A percentile compares a stretch with the other conserved stretches of the same genome.
Evolutionary conservation across 2,329 filamentous ascomycete species (phyloP).

Genomic region (Microsporum canis): DNA sequence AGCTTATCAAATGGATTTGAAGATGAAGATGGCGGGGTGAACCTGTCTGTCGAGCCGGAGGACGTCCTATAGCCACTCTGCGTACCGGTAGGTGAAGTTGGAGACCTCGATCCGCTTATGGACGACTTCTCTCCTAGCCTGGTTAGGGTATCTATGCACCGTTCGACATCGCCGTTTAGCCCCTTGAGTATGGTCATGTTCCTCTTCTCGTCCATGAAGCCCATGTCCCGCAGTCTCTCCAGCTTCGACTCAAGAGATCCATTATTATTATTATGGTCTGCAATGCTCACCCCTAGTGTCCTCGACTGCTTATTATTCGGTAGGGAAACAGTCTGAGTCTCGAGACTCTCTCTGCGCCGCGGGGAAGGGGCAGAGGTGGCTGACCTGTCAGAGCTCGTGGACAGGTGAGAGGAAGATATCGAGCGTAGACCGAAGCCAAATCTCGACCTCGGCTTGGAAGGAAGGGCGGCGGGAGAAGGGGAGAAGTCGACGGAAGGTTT

Average conservation of each 20-base stretch:
- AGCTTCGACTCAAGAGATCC: conserved; percentile 60
- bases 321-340: conserved; percentile 17
- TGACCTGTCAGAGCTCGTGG: conserved; percentile 42
- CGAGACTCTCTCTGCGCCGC: conserved; percentile 1
- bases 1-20: conserved; percentile 58
- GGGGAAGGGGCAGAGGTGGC: conserved; percentile 6
- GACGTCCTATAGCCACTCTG: conserved; percentile 11
- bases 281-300: conserved; percentile 46
- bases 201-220: conserved; percentile 70
- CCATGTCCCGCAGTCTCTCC: conserved; percentile 72
- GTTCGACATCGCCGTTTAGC: conserved; percentile 73
- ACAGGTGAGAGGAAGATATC: conserved; percentile 58
- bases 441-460: conserved; percentile 49
- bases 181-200: conserved; percentile 74
- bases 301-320: conserved; percentile 54
- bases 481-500: conserved; percentile 42
- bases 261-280: conserved; percentile 33
- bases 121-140: conserved; percentile 60
- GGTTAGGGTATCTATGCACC: conserved; percentile 72
- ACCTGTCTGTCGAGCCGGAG: conserved; percentile 1
- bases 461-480: conserved; percentile 41
- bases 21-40: conserved; percentile 27
- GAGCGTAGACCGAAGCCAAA: conserved; percentile 56
- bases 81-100: conserved; percentile 26
- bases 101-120: conserved; percentile 44